Conservation (phyloP, 176 grass and related monocot genomes). For the Tillandsia fasciculata region DNA sequence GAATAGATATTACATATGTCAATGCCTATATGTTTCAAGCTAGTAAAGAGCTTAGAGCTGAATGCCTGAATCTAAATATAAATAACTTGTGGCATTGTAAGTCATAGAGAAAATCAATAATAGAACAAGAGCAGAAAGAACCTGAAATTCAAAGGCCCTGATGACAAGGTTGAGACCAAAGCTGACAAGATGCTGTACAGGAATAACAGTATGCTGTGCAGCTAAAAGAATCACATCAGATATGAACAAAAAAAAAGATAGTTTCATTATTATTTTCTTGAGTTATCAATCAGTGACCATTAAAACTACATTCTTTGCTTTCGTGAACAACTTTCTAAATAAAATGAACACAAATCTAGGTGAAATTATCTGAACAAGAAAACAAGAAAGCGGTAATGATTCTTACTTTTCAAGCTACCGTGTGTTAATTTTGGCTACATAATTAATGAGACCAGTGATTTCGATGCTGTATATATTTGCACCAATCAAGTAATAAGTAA, state of each 20-base stretch:
- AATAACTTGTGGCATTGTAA: background rate
- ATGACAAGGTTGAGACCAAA: slow-evolving; percentile 94
- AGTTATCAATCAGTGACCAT: background rate
- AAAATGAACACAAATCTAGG: slow-evolving; percentile 17
- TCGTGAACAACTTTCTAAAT: background rate
- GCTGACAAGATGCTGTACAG: slow-evolving; percentile 75
- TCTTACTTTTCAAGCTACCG: no score
- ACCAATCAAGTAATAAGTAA: no score
- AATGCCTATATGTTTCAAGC: slow-evolving; percentile 21
- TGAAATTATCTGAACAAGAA: slow-evolving; percentile 1
- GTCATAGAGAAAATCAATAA: background rate
- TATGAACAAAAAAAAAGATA: slow-evolving; percentile 2
- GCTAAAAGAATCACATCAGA: slow-evolving; percentile 19
- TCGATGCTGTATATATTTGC: no score
- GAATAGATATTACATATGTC: slow-evolving; percentile 19
- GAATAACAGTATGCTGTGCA: slow-evolving; percentile 89
- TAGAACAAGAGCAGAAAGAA: slow-evolving; percentile 28
- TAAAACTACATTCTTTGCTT: background rate
- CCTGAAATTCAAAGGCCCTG: slow-evolving; percentile 97
- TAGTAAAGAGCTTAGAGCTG: background rate
- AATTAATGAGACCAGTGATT: no score
- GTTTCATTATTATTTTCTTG: slow-evolving; percentile 1
- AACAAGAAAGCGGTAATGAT: background rate
- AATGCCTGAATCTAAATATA: background rate
- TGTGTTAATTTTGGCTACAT: no score